Conservation (phyloP, 106 monocot genomes). For the Vanilla planifolia region DNA sequence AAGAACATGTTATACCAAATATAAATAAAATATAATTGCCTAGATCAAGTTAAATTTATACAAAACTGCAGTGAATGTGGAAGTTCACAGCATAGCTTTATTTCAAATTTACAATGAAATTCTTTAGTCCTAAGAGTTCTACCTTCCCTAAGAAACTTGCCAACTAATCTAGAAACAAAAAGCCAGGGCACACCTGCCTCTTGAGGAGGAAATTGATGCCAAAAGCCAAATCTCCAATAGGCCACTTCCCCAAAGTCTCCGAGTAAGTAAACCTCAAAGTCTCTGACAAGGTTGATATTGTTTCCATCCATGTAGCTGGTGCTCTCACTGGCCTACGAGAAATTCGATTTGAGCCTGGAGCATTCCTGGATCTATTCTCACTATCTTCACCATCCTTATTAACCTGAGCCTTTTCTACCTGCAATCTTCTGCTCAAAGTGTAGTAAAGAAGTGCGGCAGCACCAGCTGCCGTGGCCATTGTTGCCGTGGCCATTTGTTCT, state of each 20-base stretch:
- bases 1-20: too few relatives aligned
- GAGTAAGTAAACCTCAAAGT: conserved; percentile 94
- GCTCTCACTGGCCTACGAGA: conserved; percentile 46
- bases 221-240: conserved; percentile 90
- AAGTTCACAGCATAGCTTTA: background rate
- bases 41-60: background rate
- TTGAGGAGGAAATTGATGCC: conserved; percentile 89
- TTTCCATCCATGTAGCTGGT: conserved; percentile 90
- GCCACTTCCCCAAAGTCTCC: conserved; percentile 97
- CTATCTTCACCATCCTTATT: conserved; percentile 7
- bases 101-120: background rate
- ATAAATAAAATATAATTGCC: too few relatives aligned
- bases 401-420: background rate
- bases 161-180: conserved; percentile 1
- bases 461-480: conserved; percentile 22
- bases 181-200: conserved; percentile 59
- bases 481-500: conserved; percentile 16
- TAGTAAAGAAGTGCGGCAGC: conserved; percentile 23
- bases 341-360: conserved; percentile 4
- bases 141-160: background rate
- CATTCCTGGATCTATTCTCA: conserved; percentile 3
- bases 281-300: conserved; percentile 93
- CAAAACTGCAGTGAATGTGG: background rate
- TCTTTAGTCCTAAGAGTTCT: background rate
- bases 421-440: conserved; percentile 19